phyloP scores from a whole-genome alignment of 768 basidiomycete genomes.

The Suillus subalutaceus region DNA sequence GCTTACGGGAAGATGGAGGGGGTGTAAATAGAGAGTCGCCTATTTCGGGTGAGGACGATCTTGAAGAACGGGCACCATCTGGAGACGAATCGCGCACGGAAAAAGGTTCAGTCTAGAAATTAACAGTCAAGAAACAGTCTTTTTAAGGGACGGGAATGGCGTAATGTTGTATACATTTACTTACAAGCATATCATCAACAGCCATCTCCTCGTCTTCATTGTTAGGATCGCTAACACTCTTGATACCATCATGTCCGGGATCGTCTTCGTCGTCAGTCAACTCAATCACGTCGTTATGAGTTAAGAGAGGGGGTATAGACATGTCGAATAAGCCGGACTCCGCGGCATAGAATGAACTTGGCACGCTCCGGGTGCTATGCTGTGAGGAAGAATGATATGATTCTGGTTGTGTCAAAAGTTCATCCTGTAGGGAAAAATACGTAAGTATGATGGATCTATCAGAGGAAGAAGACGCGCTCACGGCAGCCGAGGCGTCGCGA shows the following conservation, averaged over 20 bases:
- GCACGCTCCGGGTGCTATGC: not conserved
- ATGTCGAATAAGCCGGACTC: slow-evolving; percentile 10
- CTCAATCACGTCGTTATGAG: slow-evolving; percentile 1
- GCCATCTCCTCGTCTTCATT: slow-evolving; percentile 27
- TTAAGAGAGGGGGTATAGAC: slow-evolving; percentile 9
- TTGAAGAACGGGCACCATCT: not conserved
- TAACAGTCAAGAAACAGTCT: not conserved
- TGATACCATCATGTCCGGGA: not conserved
- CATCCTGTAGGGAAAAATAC: slow-evolving; percentile 6
- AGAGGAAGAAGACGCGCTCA: slow-evolving; percentile 9
- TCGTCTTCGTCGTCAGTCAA: slow-evolving; percentile 11
- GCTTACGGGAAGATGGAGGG: slow-evolving; percentile 23
- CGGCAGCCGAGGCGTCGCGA: slow-evolving; percentile 17
- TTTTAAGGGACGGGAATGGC: slow-evolving; percentile 11
- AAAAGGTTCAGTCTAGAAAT: slow-evolving; percentile 6
- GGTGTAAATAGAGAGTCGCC: slow-evolving; percentile 34
- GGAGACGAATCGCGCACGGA: slow-evolving; percentile 2
- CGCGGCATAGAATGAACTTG: slow-evolving; percentile 13
- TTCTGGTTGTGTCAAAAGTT: not conserved
- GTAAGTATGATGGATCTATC: slow-evolving; percentile 2
- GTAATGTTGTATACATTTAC: slow-evolving; percentile 12
- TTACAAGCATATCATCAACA: slow-evolving; percentile 18
- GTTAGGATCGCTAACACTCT: slow-evolving; percentile 12
- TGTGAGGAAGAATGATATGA: slow-evolving; percentile 9
- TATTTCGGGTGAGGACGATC: slow-evolving; percentile 13